These are phyloP conservation scores for Hypomontagnella monticulosa DNA, from an alignment of 495 filamentous ascomycete species.

Conservation along the genomic window DNA sequence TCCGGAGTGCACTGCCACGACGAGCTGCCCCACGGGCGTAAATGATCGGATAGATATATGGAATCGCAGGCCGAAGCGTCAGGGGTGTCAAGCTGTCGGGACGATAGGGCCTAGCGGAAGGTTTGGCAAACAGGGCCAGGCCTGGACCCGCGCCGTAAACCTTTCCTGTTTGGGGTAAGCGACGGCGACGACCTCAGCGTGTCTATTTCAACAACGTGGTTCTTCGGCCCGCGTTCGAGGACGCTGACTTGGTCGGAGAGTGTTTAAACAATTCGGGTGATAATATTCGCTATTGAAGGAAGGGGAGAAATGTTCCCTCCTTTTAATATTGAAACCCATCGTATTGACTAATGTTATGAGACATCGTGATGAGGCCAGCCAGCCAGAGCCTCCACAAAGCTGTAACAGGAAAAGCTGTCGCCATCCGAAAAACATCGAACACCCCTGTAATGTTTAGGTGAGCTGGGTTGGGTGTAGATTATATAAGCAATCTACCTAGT, in stretches of 20 bases:
- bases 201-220: slow-evolving; percentile 4
- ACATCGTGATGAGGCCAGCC: too few species aligned
- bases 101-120: background rate
- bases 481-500: background rate
- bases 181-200: background rate
- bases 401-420: background rate
- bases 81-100: slow-evolving; percentile 14
- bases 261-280: too few species aligned
- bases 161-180: slow-evolving; percentile 13
- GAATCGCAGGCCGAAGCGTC: background rate
- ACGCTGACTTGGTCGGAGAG: too few species aligned
- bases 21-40: too few species aligned
- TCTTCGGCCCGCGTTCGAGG: background rate
- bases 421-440: background rate
- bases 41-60: background rate
- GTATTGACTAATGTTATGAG: too few species aligned
- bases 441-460: too few species aligned
- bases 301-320: too few species aligned
- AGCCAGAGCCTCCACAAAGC: too few species aligned
- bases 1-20: slow-evolving; percentile 8
- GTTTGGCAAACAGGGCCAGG: slow-evolving; percentile 2
- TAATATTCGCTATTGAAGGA: too few species aligned
- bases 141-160: slow-evolving; percentile 8
- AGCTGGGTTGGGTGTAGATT: background rate
- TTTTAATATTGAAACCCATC: too few species aligned